These are phyloP conservation scores for Dalechampia spathulata DNA, from an alignment of 441 rosid species.

Conservation along the genomic window DNA sequence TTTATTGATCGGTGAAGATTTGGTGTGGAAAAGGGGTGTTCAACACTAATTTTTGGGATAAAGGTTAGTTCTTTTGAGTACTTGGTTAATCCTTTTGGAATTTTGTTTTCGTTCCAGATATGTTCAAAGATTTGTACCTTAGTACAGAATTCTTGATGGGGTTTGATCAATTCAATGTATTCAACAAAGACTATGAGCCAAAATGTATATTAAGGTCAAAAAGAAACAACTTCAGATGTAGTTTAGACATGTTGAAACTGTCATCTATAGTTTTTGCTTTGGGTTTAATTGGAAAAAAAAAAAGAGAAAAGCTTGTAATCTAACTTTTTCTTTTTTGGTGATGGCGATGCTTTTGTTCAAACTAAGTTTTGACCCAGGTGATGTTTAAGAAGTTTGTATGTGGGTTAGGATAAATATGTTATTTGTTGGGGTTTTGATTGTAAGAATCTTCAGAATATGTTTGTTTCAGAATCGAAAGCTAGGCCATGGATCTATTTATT, in stretches of 20 bases:
- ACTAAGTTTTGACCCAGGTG: neutral
- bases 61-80: slow-evolving; percentile 7
- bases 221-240: neutral
- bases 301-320: neutral
- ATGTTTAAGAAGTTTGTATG: neutral
- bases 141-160: neutral
- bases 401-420: neutral
- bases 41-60: slow-evolving; percentile 5
- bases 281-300: neutral
- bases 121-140: neutral
- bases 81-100: neutral
- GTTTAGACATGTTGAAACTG: neutral
- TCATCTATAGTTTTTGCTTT: neutral
- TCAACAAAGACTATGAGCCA: neutral
- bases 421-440: neutral
- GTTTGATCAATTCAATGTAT: neutral
- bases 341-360: neutral
- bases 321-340: neutral
- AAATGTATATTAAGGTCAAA: neutral
- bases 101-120: neutral
- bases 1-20: neutral
- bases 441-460: slow-evolving; percentile 5
- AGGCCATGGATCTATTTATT: no score
- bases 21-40: slow-evolving; percentile 1
- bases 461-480: no score